phyloP scores from a whole-genome alignment of 768 basidiomycete genomes.

The Hericium rajendrae region DNA sequence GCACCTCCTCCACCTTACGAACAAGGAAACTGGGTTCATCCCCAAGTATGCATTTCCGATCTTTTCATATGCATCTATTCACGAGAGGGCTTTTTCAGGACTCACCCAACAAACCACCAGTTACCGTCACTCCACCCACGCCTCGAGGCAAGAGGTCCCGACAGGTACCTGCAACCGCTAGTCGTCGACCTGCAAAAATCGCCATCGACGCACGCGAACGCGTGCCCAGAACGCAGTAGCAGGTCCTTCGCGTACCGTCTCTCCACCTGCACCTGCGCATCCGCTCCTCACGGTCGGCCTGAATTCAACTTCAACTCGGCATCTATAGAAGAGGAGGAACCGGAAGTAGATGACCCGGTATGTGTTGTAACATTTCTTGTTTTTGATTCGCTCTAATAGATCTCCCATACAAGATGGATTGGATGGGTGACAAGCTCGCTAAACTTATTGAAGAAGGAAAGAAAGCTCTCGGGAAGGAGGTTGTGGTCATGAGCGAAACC shows the following conservation, averaged over 20 bases:
- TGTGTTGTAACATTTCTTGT: not conserved
- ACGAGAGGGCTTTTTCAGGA: not conserved
- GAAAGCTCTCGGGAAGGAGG: constrained; percentile 64
- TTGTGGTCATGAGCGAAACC: constrained; percentile 68
- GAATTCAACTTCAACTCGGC: constrained; percentile 32
- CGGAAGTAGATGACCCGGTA: constrained; percentile 11
- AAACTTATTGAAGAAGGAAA: constrained; percentile 72
- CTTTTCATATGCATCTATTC: not conserved
- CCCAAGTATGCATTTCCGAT: not conserved
- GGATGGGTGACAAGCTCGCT: constrained; percentile 65
- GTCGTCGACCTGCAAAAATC: constrained; percentile 27
- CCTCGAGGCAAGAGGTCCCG: constrained; percentile 29
- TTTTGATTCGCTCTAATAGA: not conserved
- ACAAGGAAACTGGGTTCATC: constrained; percentile 42
- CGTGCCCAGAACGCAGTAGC: constrained; percentile 6
- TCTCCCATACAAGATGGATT: constrained; percentile 52
- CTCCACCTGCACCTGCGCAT: constrained; percentile 14
- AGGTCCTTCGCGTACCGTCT: constrained; percentile 14
- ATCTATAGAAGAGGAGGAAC: constrained; percentile 1
- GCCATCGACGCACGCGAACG: constrained; percentile 28
- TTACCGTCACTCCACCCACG: constrained; percentile 28
- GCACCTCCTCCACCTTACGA: constrained; percentile 54
- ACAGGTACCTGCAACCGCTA: constrained; percentile 18
- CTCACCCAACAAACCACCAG: constrained; percentile 12
- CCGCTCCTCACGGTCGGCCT: constrained; percentile 23